Evolutionary conservation across 1,284 basidiomycete genomes (phyloP).

Genomic region (Cutaneotrichosporon sp.): DNA sequence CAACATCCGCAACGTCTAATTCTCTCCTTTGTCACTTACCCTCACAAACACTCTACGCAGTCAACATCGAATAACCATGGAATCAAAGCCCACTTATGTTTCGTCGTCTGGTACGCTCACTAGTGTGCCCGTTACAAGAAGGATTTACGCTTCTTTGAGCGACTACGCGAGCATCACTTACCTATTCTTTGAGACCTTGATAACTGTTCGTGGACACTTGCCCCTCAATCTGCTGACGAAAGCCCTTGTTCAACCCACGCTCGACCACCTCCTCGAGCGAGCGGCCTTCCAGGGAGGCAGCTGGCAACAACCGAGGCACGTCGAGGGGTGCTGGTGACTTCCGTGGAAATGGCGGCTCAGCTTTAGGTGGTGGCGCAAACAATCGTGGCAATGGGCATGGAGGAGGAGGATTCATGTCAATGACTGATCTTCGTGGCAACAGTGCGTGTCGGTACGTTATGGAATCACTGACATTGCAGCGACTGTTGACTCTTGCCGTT

Average conservation of each 20-base stretch:
- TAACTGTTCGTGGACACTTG: slow-evolving; percentile 32
- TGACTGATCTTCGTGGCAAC: slow-evolving; percentile 33
- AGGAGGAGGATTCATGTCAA: slow-evolving; percentile 38
- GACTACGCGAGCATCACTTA: slow-evolving; percentile 24
- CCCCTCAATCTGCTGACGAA: background rate
- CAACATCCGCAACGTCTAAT: too few species aligned
- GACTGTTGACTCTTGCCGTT: slow-evolving; percentile 35
- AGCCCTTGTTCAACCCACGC: slow-evolving; percentile 33
- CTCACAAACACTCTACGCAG: too few species aligned
- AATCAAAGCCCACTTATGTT: slow-evolving; percentile 22
- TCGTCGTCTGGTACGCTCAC: slow-evolving; percentile 33
- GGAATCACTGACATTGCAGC: slow-evolving; percentile 3
- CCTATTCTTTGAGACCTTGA: slow-evolving; percentile 39
- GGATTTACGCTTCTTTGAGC: slow-evolving; percentile 14
- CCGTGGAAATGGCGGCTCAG: slow-evolving; percentile 16
- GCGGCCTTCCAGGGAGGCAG: slow-evolving; percentile 12
- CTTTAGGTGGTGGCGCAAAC: slow-evolving; percentile 15
- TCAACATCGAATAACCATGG: too few species aligned
- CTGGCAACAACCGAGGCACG: too few species aligned
- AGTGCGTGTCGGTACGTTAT: slow-evolving; percentile 23
- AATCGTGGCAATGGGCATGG: slow-evolving; percentile 8
- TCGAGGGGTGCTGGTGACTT: slow-evolving; percentile 14
- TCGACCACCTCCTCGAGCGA: slow-evolving; percentile 18
- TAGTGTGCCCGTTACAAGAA: slow-evolving; percentile 25
- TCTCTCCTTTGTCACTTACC: too few species aligned